A percentile compares a stretch with the other conserved stretches of the same genome.
phyloP scores from a whole-genome alignment of 2,329 filamentous ascomycete genomes.

The Scorias spongiosa region DNA sequence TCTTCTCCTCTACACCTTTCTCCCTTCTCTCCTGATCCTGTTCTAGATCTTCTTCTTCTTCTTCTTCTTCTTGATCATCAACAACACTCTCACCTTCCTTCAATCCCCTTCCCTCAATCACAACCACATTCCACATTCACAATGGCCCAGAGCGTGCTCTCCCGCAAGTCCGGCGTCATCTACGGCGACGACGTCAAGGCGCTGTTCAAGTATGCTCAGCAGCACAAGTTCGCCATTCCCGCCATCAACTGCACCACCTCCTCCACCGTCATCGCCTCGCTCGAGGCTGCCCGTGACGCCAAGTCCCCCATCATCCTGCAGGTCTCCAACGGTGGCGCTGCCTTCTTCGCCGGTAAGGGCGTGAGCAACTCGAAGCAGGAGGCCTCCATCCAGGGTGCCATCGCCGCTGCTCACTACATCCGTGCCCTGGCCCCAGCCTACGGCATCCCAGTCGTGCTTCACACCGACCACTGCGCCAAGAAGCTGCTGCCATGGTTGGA shows the following conservation, averaged over 20 bases:
- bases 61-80: too few species aligned
- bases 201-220: conserved; percentile 80
- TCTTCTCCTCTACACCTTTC: background rate
- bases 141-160: conserved; percentile 17
- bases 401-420: conserved; percentile 89
- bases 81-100: background rate
- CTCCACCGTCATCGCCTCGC: conserved; percentile 68
- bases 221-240: conserved; percentile 73
- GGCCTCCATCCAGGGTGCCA: conserved; percentile 73
- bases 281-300: conserved; percentile 87
- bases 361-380: conserved; percentile 70
- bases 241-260: conserved; percentile 74
- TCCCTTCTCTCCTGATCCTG: background rate
- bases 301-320: conserved; percentile 90
- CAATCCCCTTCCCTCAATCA: background rate
- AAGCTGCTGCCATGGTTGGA: conserved; percentile 98
- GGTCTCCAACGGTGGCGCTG: conserved; percentile 82
- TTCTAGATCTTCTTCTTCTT: background rate
- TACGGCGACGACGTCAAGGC: conserved; percentile 21
- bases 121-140: conserved; percentile 1
- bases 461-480: conserved; percentile 99
- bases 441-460: conserved; percentile 78
- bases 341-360: conserved; percentile 45
- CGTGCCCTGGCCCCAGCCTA: conserved; percentile 75
- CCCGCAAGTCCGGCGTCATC: conserved; percentile 23